A percentile compares a stretch with the other conserved stretches of the same genome.
Conservation (phyloP, 2,329 filamentous ascomycete species). For the Davidsoniella eucalypti region DNA sequence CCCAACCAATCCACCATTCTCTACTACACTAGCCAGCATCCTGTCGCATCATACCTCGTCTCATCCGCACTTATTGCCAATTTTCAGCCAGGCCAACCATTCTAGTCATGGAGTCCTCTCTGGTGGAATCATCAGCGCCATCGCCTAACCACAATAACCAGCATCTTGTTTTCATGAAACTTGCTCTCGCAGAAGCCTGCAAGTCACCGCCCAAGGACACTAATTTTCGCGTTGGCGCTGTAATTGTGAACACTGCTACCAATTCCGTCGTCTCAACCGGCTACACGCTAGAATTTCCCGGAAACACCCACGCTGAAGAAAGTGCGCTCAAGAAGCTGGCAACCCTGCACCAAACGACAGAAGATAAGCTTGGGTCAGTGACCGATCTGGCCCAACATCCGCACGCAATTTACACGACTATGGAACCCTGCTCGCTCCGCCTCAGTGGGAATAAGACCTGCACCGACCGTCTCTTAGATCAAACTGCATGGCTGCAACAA, state of each 20-base stretch:
- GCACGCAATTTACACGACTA: constrained; percentile 64
- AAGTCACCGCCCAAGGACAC: constrained; percentile 61
- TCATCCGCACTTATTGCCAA: background rate
- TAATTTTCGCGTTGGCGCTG: constrained; percentile 88
- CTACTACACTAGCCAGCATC: background rate
- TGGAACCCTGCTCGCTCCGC: constrained; percentile 67
- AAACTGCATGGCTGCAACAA: constrained; percentile 46
- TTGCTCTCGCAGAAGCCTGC: constrained; percentile 8
- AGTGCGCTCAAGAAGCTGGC: constrained; percentile 68
- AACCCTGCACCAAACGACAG: constrained; percentile 23
- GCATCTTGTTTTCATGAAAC: constrained; percentile 3
- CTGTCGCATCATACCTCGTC: background rate
- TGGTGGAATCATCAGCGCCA: background rate
- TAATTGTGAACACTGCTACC: constrained; percentile 48
- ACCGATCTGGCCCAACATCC: constrained; percentile 24
- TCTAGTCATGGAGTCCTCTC: too few species aligned
- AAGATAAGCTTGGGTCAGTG: constrained; percentile 23
- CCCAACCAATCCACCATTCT: background rate
- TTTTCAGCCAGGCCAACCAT: background rate
- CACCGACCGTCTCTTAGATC: constrained; percentile 57
- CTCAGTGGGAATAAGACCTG: constrained; percentile 63
- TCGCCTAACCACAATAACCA: background rate
- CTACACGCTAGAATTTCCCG: constrained; percentile 76
- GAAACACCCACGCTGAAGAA: constrained; percentile 95
- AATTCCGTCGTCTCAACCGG: constrained; percentile 57